Evolutionary conservation across 768 basidiomycete genomes (phyloP), one percentile per base, ranked within the genome.

Genomic region (Tricholoma saponaceum): DNA sequence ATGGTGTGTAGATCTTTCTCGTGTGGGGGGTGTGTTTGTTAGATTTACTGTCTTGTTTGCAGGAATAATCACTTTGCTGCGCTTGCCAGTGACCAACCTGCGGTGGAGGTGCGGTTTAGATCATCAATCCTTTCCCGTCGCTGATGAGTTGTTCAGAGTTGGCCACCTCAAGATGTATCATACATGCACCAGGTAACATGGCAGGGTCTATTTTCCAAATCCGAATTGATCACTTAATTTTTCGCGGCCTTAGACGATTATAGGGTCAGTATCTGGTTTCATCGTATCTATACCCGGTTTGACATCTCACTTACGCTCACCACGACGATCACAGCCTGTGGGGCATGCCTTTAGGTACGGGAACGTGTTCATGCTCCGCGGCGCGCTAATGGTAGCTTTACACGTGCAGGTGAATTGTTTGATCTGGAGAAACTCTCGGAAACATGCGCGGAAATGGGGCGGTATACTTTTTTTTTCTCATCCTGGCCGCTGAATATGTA

Each of bases 1-100:
- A n/a, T 89, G 87, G 86, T 85, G 64, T 14, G 74, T 66, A 46
- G 56, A 35, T 44, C n/a, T 56, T 1, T 41, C 39, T 14, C 28
- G 18, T 18, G 41, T 51, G 18, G 10, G 43, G 41, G 43, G n/a
- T n/a, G n/a, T 25, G 35, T 26, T 23, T 13, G 22, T 28, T 37
- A 43, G 50, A 33, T 28, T n/a, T 7, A 32, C 20, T 57, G 50
- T 41, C 43, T 20, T 25, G 46, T 8, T n/a, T 47, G 44, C 58
- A 86, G 86, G 86, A 78, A 89, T 68, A 87, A 87, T 67, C 87
- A 88, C 65, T 89, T 89, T 66, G 81, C 86, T 0, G 85, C 86
- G 5, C 65, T 86, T 26, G 86, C 85, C 9, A 85, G 85, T 32
- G 86, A 88, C 72, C 83, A 85, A 58, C 86, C 86, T 16, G 69